Conservation (phyloP, 2,329 filamentous ascomycete species). For the Thermothelomyces thermophilus region DNA sequence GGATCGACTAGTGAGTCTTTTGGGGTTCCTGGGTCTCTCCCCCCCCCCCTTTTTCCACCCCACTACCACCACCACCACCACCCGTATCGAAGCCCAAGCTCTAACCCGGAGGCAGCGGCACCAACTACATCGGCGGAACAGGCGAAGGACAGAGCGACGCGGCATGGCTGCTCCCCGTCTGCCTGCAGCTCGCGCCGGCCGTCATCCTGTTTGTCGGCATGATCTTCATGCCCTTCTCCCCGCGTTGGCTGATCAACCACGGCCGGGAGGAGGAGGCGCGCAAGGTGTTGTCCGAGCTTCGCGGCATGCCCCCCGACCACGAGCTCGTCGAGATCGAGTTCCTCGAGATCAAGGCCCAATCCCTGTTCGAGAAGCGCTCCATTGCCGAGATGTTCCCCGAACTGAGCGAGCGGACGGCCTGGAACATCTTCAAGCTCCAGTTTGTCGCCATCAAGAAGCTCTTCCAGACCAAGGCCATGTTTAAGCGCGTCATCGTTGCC, state of each 20-base stretch:
- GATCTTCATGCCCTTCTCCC: conserved; percentile 73
- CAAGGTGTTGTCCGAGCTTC: conserved; percentile 55
- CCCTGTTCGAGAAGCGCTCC: conserved; percentile 67
- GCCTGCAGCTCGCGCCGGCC: conserved; percentile 63
- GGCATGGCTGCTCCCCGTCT: conserved; percentile 68
- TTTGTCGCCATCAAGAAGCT: conserved; percentile 60
- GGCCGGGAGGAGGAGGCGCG: conserved; percentile 62
- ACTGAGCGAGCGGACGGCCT: conserved; percentile 50
- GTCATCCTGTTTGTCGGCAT: conserved; percentile 62
- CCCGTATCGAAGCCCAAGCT: no score
- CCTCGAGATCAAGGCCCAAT: conserved; percentile 76
- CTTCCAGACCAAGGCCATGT: conserved; percentile 60
- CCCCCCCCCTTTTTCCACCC: conserved; percentile 5
- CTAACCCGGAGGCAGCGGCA: conserved; percentile 38
- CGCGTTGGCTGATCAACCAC: conserved; percentile 68
- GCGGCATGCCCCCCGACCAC: conserved; percentile 54
- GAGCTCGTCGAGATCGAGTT: conserved; percentile 69
- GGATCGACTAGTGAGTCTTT: conserved; percentile 47
- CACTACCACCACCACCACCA: not conserved
- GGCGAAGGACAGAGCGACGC: conserved; percentile 51
- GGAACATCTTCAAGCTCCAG: conserved; percentile 62
- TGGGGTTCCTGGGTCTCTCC: not conserved
- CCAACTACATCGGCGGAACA: conserved; percentile 58
- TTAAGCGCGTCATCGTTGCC: conserved; percentile 58
- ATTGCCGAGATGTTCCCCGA: conserved; percentile 62